These are phyloP conservation scores for Sclerotinia nivalis DNA, from an alignment of 2,329 filamentous ascomycete species.

Conservation along the genomic window DNA sequence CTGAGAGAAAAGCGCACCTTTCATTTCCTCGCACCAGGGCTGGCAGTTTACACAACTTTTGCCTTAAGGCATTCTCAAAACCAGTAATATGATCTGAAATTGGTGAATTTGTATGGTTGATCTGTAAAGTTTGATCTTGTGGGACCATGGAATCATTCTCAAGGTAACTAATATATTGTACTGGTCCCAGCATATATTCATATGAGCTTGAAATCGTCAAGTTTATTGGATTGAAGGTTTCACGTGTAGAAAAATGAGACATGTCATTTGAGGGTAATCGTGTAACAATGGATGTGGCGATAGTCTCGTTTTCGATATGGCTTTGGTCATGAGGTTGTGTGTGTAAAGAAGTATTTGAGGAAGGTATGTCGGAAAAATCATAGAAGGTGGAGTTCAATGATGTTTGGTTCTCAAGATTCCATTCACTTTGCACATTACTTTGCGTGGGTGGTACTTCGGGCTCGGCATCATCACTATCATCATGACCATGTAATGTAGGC, in stretches of 20 bases:
- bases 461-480: slow-evolving; percentile 20
- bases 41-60: neutral
- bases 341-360: neutral
- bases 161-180: slow-evolving; percentile 14
- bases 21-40: neutral
- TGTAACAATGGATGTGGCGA: neutral
- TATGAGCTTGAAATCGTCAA: slow-evolving; percentile 1
- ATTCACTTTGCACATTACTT: neutral
- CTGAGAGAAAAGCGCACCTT: slow-evolving; percentile 17
- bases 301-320: neutral
- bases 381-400: slow-evolving; percentile 3
- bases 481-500: neutral
- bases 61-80: slow-evolving; percentile 14
- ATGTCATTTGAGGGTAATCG: slow-evolving; percentile 14
- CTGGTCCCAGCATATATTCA: slow-evolving; percentile 17
- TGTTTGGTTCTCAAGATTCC: slow-evolving; percentile 3
- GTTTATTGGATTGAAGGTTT: neutral
- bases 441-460: neutral
- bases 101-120: slow-evolving; percentile 7
- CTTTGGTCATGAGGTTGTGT: neutral
- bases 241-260: neutral
- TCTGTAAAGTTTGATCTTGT: neutral
- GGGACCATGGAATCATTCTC: neutral
- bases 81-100: slow-evolving; percentile 20
- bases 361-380: slow-evolving; percentile 9